phyloP scores from a whole-genome alignment of 441 rosid genomes.

The Pelargonium cotyledonis region DNA sequence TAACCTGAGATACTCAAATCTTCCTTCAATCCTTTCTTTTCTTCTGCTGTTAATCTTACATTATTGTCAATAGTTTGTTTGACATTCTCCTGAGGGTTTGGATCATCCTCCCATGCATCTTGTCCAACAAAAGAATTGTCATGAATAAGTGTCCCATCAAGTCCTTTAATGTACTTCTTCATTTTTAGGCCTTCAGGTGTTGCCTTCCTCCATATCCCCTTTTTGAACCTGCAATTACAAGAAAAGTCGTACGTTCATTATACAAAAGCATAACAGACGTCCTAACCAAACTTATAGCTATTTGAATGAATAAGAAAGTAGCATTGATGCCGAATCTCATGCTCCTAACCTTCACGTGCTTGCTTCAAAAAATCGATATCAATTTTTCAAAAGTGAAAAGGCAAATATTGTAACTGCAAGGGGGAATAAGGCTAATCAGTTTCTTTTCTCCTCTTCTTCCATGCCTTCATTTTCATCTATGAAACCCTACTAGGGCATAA shows the following conservation, averaged over 20 bases:
- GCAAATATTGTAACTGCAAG: not conserved
- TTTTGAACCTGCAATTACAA: conserved; percentile 61
- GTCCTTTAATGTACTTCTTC: conserved; percentile 72
- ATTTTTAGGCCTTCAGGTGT: conserved; percentile 82
- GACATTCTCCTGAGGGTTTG: conserved; percentile 41
- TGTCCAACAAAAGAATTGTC: conserved; percentile 87
- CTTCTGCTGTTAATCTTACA: conserved; percentile 45
- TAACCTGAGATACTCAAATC: conserved; percentile 65
- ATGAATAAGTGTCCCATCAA: conserved; percentile 69
- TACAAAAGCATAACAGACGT: not conserved
- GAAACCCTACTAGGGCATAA: too few relatives aligned
- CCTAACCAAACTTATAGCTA: not conserved
- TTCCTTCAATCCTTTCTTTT: conserved; percentile 57
- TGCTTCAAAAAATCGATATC: not conserved
- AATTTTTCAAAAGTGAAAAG: not conserved
- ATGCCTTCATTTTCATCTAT: not conserved
- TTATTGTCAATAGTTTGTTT: conserved; percentile 52
- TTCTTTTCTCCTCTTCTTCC: not conserved
- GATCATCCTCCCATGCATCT: conserved; percentile 82
- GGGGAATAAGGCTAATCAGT: not conserved
- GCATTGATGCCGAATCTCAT: not conserved
- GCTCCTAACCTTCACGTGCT: not conserved
- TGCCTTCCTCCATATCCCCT: conserved; percentile 75
- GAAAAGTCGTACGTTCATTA: not conserved
- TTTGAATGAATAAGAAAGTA: not conserved